Conservation (phyloP, 805 yeast species). For the Zygosaccharomyces gambellarensis region DNA sequence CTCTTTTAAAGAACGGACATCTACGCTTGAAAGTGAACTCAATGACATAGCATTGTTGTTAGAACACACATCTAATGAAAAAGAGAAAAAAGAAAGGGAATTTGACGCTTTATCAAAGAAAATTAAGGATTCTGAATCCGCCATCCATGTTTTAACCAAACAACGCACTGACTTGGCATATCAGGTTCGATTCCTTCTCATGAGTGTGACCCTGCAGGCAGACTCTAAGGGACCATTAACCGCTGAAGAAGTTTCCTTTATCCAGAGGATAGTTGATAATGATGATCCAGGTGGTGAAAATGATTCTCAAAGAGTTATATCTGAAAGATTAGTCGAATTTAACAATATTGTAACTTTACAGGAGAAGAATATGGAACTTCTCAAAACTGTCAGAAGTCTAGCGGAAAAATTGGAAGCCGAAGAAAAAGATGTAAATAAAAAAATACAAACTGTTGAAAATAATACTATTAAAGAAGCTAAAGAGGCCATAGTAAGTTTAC, state of each 20-base stretch:
- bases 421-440: conserved; percentile 39
- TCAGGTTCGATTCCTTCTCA: conserved; percentile 71
- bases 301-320: conserved; percentile 68
- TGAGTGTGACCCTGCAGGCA: conserved; percentile 57
- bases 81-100: conserved; percentile 35
- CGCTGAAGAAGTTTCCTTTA: conserved; percentile 56
- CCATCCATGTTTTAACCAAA: conserved; percentile 43
- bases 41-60: conserved; percentile 50
- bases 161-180: conserved; percentile 70
- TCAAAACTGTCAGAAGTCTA: conserved; percentile 62
- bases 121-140: conserved; percentile 33
- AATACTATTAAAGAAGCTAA: conserved; percentile 58
- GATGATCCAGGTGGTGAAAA: conserved; percentile 38
- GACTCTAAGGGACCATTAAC: conserved; percentile 59
- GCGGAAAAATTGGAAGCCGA: conserved; percentile 66
- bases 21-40: conserved; percentile 51
- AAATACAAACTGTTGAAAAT: conserved; percentile 34
- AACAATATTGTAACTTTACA: conserved; percentile 63
- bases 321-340: conserved; percentile 70
- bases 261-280: conserved; percentile 46
- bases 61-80: conserved; percentile 50
- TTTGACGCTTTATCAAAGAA: conserved; percentile 20
- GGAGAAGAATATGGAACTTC: conserved; percentile 65
- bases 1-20: conserved; percentile 58
- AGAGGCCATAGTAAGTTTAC: conserved; percentile 59